Evolutionary conservation across 345 rosid genomes (phyloP).

Genomic region (Citrus hindsii): DNA sequence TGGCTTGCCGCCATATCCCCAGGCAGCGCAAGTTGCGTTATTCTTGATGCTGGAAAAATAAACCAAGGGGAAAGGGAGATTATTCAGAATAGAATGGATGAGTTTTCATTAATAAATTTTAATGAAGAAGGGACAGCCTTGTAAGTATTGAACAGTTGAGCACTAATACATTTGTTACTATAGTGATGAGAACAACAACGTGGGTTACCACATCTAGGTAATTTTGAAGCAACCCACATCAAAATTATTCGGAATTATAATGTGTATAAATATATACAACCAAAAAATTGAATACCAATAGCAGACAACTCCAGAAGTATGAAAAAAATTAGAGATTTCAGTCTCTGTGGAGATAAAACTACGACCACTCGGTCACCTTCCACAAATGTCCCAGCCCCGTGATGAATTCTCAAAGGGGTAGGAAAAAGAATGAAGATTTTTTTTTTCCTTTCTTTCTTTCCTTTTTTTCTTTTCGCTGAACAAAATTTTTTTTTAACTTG

Average conservation of each 20-base stretch:
- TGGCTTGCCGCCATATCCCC: neutral
- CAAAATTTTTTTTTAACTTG: slow-evolving; percentile 27
- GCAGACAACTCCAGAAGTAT: neutral
- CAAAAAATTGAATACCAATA: slow-evolving; percentile 33
- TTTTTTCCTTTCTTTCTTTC: no score
- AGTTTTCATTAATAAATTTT: slow-evolving; percentile 4
- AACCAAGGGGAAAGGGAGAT: neutral
- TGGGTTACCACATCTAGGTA: slow-evolving; percentile 18
- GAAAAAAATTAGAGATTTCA: neutral
- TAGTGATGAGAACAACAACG: slow-evolving; percentile 19
- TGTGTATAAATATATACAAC: slow-evolving; percentile 26
- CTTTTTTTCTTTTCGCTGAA: neutral
- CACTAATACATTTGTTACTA: slow-evolving; percentile 8
- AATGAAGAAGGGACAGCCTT: slow-evolving; percentile 1
- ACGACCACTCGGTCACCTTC: slow-evolving; percentile 22
- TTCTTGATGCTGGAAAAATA: neutral
- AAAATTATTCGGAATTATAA: slow-evolving; percentile 22
- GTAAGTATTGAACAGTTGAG: neutral
- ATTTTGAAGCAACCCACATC: slow-evolving; percentile 26
- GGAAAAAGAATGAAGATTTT: slow-evolving; percentile 23
- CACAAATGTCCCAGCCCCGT: slow-evolving; percentile 25
- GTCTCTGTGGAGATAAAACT: slow-evolving; percentile 20
- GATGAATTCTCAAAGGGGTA: slow-evolving; percentile 7
- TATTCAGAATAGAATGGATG: neutral
- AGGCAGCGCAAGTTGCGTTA: neutral